Percentiles rank a stretch among this genome's conserved stretches.
phyloP scores from a whole-genome alignment of 352 stramenopile genomes.

The Pythium phragmitis region DNA sequence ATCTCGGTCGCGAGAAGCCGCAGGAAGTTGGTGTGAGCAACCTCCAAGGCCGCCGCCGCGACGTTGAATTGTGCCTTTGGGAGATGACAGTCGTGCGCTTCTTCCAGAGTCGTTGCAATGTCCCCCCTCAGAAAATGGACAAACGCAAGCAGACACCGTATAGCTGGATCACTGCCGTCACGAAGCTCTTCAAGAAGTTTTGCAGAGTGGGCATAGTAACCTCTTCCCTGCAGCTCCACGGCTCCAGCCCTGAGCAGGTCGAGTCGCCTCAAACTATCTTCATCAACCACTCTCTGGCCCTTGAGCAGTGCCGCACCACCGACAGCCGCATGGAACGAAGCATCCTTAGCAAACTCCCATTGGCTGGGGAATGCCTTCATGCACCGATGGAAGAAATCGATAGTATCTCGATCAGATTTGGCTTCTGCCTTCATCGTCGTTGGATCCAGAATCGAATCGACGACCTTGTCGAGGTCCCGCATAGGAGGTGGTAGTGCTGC shows the following conservation, averaged over 20 bases:
- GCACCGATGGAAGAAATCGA: slow-evolving; percentile 10
- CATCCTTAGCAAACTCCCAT: slow-evolving; percentile 12
- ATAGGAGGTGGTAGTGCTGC: not conserved
- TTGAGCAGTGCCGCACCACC: slow-evolving; percentile 3
- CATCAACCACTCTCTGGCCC: not conserved
- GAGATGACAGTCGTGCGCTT: not conserved
- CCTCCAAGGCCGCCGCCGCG: slow-evolving; percentile 1
- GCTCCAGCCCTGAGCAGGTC: not conserved
- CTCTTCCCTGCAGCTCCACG: slow-evolving; percentile 9
- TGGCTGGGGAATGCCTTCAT: not conserved
- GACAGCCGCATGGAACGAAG: slow-evolving; percentile 12
- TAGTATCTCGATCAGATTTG: not conserved
- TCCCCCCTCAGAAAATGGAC: slow-evolving; percentile 11
- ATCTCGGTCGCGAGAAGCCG: slow-evolving; percentile 8
- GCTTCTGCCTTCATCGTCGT: not conserved
- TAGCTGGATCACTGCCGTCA: not conserved
- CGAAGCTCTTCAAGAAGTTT: not conserved
- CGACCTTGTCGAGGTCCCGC: not conserved
- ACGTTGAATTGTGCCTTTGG: slow-evolving; percentile 9
- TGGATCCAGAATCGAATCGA: not conserved
- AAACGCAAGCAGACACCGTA: slow-evolving; percentile 10
- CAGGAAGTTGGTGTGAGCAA: slow-evolving; percentile 14
- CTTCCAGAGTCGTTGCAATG: not conserved
- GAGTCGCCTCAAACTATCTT: not conserved
- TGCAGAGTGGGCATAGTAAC: slow-evolving; percentile 17